Evolutionary conservation across 202 grass and related monocot species (phyloP).

Genomic region (Brachypodium distachyon): DNA sequence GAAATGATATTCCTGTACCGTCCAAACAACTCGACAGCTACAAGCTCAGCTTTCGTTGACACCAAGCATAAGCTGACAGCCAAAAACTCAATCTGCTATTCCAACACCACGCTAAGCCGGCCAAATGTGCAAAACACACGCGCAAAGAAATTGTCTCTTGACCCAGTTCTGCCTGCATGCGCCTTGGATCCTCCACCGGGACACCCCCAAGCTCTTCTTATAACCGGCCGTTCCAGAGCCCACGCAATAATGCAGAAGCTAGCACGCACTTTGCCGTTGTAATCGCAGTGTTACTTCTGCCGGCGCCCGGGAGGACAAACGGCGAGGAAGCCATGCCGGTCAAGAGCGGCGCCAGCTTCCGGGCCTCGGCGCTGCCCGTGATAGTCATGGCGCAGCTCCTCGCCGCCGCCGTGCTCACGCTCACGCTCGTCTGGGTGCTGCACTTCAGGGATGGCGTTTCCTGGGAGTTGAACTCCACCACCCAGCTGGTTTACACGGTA

Average conservation of each 20-base stretch:
- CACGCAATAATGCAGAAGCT: background rate
- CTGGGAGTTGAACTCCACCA: background rate
- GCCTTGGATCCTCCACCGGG: background rate
- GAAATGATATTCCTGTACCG: background rate
- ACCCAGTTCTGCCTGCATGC: background rate
- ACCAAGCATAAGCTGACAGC: conserved; percentile 4
- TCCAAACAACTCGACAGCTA: background rate
- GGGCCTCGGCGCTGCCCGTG: conserved; percentile 18
- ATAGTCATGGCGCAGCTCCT: conserved; percentile 25
- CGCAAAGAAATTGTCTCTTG: background rate
- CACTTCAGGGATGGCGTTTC: conserved; percentile 32
- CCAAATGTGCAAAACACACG: background rate
- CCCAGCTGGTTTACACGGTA: conserved; percentile 16
- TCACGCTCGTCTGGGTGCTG: conserved; percentile 45
- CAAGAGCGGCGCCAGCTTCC: conserved; percentile 39
- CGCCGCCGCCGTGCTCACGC: conserved; percentile 20
- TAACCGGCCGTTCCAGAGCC: background rate
- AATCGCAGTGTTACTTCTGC: background rate
- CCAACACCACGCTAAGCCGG: background rate
- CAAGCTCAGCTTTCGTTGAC: background rate
- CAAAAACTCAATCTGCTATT: background rate
- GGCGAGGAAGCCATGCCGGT: conserved; percentile 20
- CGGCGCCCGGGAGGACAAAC: background rate
- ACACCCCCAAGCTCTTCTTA: background rate
- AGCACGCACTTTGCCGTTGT: background rate